Base-by-base conservation (phyloP, 2,329 filamentous ascomycete species). In the Calonectria pauciramosa region DNA sequence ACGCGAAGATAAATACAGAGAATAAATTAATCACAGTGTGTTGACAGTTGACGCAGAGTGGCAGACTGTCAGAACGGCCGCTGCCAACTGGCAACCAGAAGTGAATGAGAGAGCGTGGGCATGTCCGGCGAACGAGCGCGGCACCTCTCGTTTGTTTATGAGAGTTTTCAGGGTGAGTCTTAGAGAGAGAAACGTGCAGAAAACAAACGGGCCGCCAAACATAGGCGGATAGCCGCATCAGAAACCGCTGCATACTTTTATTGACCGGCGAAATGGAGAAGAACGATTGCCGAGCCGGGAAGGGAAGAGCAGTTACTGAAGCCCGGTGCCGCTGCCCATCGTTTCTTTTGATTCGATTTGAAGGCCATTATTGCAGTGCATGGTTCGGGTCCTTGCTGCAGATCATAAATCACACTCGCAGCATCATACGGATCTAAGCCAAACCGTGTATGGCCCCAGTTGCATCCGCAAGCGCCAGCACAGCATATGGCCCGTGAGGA, bases 41-140 rank as follows among this genome's bases (percentile, higher is more conserved):
- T 14, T 7, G 36, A 3, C 56, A 63, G 56, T 63, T 63, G 56
- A 41, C 34, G 8, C 14, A 26, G 47, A 23, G 20, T 51, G 73
- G 4, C n/a, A 26, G 44, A n/a, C 16, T 56, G 73, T 26, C 51
- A 41, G 44, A 63, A 65, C 44, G 47, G 30, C 66, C 38, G 47
- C 74, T 68, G 49, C 47, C 66, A 60, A 67, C 41, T 76, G 47
- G 68, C 44, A 44, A 23, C 32, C 26, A 65, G 63, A 72, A 26
- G 41, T 72, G 72, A 69, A 69, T 64, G 28, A 54, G 67, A 67
- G 18, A 18, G 28, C 4, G 32, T 36, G n/a, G 16, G 23, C 56
- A 11, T 23, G 23, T 26, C 4, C 16, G 16, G 20, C 16, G 56
- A 60, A 23, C n/a, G 23, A 9, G 32, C 32, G 54, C 34, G n/a